A percentile compares a stretch with the other conserved stretches of the same genome.
Conservation (phyloP, 2,329 filamentous ascomycete genomes). For the Aspergillus oerlinghausenensis region DNA sequence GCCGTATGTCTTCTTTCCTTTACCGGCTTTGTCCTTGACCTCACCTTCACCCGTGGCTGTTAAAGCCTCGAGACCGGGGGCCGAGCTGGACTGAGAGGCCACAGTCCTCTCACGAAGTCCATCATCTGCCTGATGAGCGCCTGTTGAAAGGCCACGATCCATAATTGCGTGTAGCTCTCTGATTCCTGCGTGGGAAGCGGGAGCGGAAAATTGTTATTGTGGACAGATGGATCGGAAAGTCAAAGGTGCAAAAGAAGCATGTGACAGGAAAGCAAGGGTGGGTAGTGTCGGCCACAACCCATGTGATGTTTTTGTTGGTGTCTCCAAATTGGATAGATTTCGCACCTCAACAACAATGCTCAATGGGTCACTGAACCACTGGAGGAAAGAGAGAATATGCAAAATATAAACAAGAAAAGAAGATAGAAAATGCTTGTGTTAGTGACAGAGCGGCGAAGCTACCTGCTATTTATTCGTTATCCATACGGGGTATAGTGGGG, state of each 20-base stretch:
- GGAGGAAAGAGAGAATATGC: background rate
- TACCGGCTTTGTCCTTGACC: conserved; percentile 45
- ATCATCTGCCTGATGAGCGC: conserved; percentile 30
- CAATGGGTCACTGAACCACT: background rate
- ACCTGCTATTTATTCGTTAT: background rate
- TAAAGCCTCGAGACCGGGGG: conserved; percentile 45
- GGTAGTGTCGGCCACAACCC: conserved; percentile 11
- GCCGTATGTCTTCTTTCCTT: conserved; percentile 76
- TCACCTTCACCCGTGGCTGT: conserved; percentile 32
- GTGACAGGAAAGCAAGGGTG: conserved; percentile 12
- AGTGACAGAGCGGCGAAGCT: background rate
- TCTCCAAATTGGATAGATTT: background rate
- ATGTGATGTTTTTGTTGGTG: background rate
- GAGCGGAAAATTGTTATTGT: conserved; percentile 20
- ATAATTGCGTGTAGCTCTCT: conserved; percentile 19
- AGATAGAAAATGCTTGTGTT: background rate
- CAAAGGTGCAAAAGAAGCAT: conserved; percentile 10
- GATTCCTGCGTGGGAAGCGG: conserved; percentile 2
- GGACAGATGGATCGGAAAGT: conserved; percentile 5
- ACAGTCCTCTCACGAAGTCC: conserved; percentile 48
- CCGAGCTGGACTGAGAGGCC: conserved; percentile 37
- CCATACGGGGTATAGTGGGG: background rate
- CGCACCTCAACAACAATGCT: background rate
- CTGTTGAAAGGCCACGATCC: conserved; percentile 37
- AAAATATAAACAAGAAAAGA: background rate